phyloP scores from a whole-genome alignment of 306 rosid genomes.

The Cicer arietinum region DNA sequence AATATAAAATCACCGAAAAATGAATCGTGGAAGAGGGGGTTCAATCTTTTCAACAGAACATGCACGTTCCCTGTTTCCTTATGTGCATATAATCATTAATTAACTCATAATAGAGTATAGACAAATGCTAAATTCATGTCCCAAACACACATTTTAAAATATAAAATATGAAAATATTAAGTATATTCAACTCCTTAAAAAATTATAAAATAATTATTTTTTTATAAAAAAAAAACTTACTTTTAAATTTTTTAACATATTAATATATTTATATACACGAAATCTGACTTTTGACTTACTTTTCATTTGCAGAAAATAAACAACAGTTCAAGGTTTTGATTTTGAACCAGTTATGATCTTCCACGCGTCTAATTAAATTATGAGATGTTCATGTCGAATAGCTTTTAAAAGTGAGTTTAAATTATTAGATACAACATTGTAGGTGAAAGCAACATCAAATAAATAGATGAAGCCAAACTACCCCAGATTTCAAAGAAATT shows the following conservation, averaged over 20 bases:
- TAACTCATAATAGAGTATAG: no score
- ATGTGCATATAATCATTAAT: background rate
- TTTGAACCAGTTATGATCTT: conserved; percentile 27
- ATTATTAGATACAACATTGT: conserved; percentile 30
- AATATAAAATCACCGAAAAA: background rate
- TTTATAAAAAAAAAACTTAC: no score
- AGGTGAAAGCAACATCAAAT: conserved; percentile 42
- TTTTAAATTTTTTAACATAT: no score
- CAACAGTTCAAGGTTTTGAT: conserved; percentile 14
- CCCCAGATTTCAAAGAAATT: background rate
- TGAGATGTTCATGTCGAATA: conserved; percentile 15
- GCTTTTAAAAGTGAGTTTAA: conserved; percentile 43
- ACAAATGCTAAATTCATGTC: no score
- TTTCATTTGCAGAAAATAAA: conserved; percentile 24
- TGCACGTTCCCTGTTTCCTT: conserved; percentile 40
- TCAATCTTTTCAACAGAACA: conserved; percentile 42
- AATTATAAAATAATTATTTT: no score
- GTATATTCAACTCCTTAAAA: no score
- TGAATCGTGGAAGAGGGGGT: background rate
- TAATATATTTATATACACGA: conserved; percentile 2
- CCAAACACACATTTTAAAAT: no score
- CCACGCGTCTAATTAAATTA: conserved; percentile 20
- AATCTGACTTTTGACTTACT: conserved; percentile 37
- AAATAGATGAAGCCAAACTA: background rate
- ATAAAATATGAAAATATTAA: no score